Base-by-base conservation (phyloP, 1,139 yeast genomes). In the Saccharomyces hybrid region DNA sequence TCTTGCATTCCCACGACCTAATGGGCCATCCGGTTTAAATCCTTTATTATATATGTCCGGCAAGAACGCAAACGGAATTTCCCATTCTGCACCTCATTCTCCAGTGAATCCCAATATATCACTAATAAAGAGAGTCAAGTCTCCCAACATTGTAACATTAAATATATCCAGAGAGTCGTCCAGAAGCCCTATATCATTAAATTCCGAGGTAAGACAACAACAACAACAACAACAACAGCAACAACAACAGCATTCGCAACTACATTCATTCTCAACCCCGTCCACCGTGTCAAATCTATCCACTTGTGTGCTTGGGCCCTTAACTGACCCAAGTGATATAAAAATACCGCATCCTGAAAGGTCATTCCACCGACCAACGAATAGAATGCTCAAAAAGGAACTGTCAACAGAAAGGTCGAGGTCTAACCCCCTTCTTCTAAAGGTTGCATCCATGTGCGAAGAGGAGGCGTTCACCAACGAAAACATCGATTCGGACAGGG, bases 161-260 rank as follows among this genome's bases (percentile, higher is more conserved):
- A 69, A 69, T 53, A 67, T 69, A 31, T 69, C 72, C 3, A 62
- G 72, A 51, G 72, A 69, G 52, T 62, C 69, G 7, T 68, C 71
- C 9, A 60, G 66, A 53, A 66, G 70, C 51, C 71, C 71, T 2
- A 62, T 67, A 4, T 62, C 65, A 2, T 57, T 64, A n/a, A 61
- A 57, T 21, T 60, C 57, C 29, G 34, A 31, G 34, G 34, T 31
- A 31, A 31, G 34, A 1, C 34, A 31, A 24, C 26, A 24, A 24
- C 26, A 24, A 24, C 26, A 24, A 24, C 26, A 21, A 29, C 34
- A 29, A 29, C 32, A 21, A 21, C 24, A 21, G 3, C 26, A 21
- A 29, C 34, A 21, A 21, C 24, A 29, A 11, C 34, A 31, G 34
- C 34, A 31, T 31, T 31, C 34, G 34, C 34, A 31, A 31, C 34